Evolutionary conservation across 495 filamentous ascomycete genomes (phyloP), one percentile per base, ranked within the genome.

Genomic region (Daldinia decipiens): DNA sequence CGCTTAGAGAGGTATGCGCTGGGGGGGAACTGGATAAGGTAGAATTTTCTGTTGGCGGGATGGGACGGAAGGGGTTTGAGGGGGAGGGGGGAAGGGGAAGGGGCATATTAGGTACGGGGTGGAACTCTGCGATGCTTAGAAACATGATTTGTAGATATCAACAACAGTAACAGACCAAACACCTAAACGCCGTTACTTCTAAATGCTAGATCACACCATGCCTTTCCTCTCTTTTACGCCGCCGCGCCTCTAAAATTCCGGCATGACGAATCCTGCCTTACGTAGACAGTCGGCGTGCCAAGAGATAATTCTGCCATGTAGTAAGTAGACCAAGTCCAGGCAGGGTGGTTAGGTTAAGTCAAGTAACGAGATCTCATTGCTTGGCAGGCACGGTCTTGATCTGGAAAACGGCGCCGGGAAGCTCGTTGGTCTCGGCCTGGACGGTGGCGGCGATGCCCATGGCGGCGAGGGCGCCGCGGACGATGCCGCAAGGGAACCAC

Each of bases 391-490:
- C 80, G 9, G 92, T 96, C 84, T 97, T 97, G 81, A 99, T 97
- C 81, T 99, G 96, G 80, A 99, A 99, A 1, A 92, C 93, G 52
- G 95, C 95, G 4, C 86, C 87, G 7, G 95, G 96, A 36, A 98
- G 82, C 79, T 95, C 95, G 21, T 83, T 89, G 17, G 89, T 90
- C 81, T 97, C 95, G 12, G 92, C 95, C 73, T 97, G 92, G 15
- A 98, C 95, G 0, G 71, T 94, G 4, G 95, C 94, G 70, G 91
- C 87, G 65, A 99, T 94, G 15, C 95, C 95, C 85, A 99, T 85
- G 58, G 90, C 93, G 9, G 94, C 91, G 21, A 99, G 83, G 36
- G 93, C 92, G 57, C 95, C 95, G 43, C 95, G 85, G 53, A 99
- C 91, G 19, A 99, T 84, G 64, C 95, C 95, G 73, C 93, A 95